A percentile compares a stretch with the other conserved stretches of the same genome.
phyloP scores from a whole-genome alignment of 2,329 filamentous ascomycete species.

The Colletotrichum sublineola region DNA sequence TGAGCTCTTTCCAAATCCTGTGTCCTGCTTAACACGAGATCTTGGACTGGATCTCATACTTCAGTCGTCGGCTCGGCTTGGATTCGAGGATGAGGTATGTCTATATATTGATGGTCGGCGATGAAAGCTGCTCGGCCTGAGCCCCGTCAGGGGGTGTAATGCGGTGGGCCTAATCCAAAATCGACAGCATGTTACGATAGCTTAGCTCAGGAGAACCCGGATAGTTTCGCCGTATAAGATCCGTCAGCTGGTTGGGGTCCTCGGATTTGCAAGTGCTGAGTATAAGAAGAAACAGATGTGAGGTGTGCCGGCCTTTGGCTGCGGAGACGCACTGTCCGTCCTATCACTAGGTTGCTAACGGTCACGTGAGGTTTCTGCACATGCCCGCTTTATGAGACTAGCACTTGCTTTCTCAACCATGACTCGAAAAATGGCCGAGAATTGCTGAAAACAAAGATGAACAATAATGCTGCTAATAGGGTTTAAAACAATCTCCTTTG shows the following conservation, averaged over 20 bases:
- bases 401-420: too few species aligned
- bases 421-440: not conserved
- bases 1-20: conserved; percentile 45
- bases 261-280: conserved; percentile 6
- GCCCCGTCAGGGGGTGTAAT: conserved; percentile 25
- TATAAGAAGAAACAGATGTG: conserved; percentile 34
- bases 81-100: conserved; percentile 28
- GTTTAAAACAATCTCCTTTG: too few species aligned
- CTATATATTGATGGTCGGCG: conserved; percentile 33
- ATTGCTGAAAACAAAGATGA: not conserved
- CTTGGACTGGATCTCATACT: conserved; percentile 42
- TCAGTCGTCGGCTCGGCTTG: conserved; percentile 30
- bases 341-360: not conserved
- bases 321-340: conserved; percentile 34
- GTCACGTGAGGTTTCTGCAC: too few species aligned
- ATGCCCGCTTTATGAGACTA: too few species aligned
- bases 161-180: conserved; percentile 23
- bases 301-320: conserved; percentile 36
- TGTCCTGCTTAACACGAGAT: conserved; percentile 42
- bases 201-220: conserved; percentile 26
- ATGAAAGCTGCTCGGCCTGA: conserved; percentile 39
- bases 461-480: not conserved
- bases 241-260: conserved; percentile 30
- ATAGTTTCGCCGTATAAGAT: conserved; percentile 20
- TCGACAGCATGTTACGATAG: conserved; percentile 37